These are phyloP conservation scores for Hordeum vulgare DNA, from an alignment of 176 grass and related monocot genomes.

Conservation along the genomic window MorexV3_pseudomolecules_assembly NC_058519.1:91582153-91582652, in stretches of 20 bases:
- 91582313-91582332: background rate
- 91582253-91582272: background rate
- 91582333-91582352: background rate
- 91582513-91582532: no score
- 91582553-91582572: no score
- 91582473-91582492: no score
- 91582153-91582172: background rate
- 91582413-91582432: no score
- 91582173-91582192: background rate
- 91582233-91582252: background rate
- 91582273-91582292: background rate
- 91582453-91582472: no score
- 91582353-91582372: background rate
- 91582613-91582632: no score
- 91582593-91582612: no score
- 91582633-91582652: no score
- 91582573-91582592: no score
- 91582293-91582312: background rate
- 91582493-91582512: no score
- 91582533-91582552: no score
- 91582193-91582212: background rate
- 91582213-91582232: background rate
- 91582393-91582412: background rate
- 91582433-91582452: no score
- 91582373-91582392: background rate